Evolutionary conservation across 1,139 yeast species (phyloP).

Genomic region (Kodamaea plutei): DNA sequence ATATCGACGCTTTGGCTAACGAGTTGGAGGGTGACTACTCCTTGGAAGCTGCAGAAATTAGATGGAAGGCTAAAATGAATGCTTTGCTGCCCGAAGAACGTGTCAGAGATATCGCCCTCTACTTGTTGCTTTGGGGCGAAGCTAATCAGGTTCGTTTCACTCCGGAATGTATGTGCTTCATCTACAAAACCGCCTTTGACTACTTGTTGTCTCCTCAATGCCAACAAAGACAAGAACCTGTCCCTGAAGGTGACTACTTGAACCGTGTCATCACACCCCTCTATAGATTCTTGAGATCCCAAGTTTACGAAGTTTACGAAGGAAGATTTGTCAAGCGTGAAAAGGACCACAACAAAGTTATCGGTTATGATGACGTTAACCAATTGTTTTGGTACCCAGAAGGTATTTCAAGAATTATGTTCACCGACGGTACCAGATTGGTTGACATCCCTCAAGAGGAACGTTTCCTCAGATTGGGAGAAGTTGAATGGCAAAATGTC

Average conservation of each 20-base stretch:
- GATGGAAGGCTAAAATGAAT: slow-evolving; percentile 51
- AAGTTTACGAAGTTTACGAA: slow-evolving; percentile 90
- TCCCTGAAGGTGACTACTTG: slow-evolving; percentile 94
- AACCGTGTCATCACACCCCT: slow-evolving; percentile 91
- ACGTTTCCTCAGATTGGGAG: slow-evolving; percentile 86
- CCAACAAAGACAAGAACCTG: slow-evolving; percentile 83
- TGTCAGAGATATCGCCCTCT: slow-evolving; percentile 85
- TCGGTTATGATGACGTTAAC: slow-evolving; percentile 98
- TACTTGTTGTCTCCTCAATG: slow-evolving; percentile 84
- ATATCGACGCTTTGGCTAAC: slow-evolving; percentile 54
- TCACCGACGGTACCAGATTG: slow-evolving; percentile 87
- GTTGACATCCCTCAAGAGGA: slow-evolving; percentile 88
- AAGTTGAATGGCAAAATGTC: slow-evolving; percentile 86
- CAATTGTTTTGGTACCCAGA: slow-evolving; percentile 99
- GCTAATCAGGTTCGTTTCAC: slow-evolving; percentile 96
- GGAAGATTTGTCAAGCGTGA: slow-evolving; percentile 97
- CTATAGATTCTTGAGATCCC: slow-evolving; percentile 86
- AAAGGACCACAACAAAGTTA: slow-evolving; percentile 87
- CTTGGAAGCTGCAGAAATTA: slow-evolving; percentile 48
- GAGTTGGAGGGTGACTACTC: slow-evolving; percentile 86
- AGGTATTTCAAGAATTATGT: slow-evolving; percentile 88
- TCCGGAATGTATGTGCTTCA: slow-evolving; percentile 88
- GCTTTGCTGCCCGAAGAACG: slow-evolving; percentile 59
- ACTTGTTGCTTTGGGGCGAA: slow-evolving; percentile 95
- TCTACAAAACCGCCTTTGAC: slow-evolving; percentile 90